Evolutionary conservation across 768 basidiomycete genomes (phyloP), one percentile per base, ranked within the genome.

Genomic region (Cyathus striatus): DNA sequence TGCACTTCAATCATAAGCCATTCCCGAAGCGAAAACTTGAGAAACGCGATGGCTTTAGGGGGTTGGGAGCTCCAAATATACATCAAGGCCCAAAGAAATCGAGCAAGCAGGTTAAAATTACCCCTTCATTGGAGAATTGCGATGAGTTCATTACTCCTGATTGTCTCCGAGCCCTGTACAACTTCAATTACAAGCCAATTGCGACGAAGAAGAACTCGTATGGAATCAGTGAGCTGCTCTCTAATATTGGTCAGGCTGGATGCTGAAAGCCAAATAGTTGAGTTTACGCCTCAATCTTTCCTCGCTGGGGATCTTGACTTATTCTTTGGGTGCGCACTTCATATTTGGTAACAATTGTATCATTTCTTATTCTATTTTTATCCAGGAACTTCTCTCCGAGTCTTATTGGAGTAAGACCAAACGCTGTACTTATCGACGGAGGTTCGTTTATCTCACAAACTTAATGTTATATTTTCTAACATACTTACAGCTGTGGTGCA

Each of bases 241-340:
- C 2, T 20, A 5, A 17, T 23, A 2, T 22, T 18, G 6, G 12
- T 14, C 39, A 27, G 22, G 39, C 14, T 44, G 12, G 14, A 22
- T 20, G 20, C 17, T 6, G 16, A 10, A 21, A 16, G 14, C 42
- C 39, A 10, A 13, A 16, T 33, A 75, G 76, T 72, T 44, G 78
- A 79, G 52, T 78, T 68, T 52, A 72, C 74, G 3, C 78, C 78
- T 1, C 68, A 76, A 42, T 56, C 73, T 1, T 78, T 64, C 51
- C 42, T 65, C 13, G 66, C 64, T 17, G 51, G 54, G 2, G 78
- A 78, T 47, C 59, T 76, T 22, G 60, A 79, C 38, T 16, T 72
- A 43, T 79, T 80, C 53, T 57, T 60, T 41, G 38, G 51, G 61
- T 59, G 44, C 16, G 6, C n/a, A n/a, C n/a, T n/a, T 32, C 3